A percentile compares a stretch with the other conserved stretches of the same genome.
These are phyloP conservation scores for Bryopsis sp. DNA, from an alignment of 139 green algal species.

Conservation along the genomic window DNA sequence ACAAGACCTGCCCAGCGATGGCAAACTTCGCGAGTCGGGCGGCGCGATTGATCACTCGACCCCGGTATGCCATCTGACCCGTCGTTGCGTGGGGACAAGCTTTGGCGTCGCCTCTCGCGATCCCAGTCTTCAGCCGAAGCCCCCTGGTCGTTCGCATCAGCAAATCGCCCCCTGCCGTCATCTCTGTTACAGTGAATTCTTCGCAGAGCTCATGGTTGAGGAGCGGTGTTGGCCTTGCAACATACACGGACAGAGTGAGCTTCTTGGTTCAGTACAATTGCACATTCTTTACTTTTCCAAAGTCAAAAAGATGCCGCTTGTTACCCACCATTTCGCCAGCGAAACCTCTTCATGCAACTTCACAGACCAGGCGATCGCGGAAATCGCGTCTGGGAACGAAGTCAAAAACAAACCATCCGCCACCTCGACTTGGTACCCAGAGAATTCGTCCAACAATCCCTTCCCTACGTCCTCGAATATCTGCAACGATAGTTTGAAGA, in stretches of 20 bases:
- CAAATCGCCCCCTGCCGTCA: too few relatives aligned
- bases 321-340: constrained; percentile 11
- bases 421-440: constrained; percentile 31
- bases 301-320: background rate
- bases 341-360: constrained; percentile 19
- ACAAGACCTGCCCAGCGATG: constrained; percentile 25
- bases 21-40: constrained; percentile 21
- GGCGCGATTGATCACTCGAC: constrained; percentile 24
- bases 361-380: constrained; percentile 25
- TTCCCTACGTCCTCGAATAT: constrained; percentile 14
- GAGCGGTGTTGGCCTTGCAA: constrained; percentile 25
- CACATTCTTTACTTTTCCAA: background rate
- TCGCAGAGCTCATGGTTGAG: constrained; percentile 33
- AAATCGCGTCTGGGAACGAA: constrained; percentile 24
- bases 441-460: constrained; percentile 1
- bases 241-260: too few relatives aligned
- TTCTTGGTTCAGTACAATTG: too few relatives aligned
- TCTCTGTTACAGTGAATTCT: background rate
- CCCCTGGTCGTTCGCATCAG: constrained; percentile 19
- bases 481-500: background rate
- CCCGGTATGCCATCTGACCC: constrained; percentile 30
- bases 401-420: constrained; percentile 37
- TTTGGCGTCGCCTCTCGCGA: constrained; percentile 27
- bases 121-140: constrained; percentile 30
- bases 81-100: constrained; percentile 27